Percentiles rank a stretch among this genome's conserved stretches.
Conservation (phyloP, 768 basidiomycete species). For the Gloeopeniophorella convolvens region DNA sequence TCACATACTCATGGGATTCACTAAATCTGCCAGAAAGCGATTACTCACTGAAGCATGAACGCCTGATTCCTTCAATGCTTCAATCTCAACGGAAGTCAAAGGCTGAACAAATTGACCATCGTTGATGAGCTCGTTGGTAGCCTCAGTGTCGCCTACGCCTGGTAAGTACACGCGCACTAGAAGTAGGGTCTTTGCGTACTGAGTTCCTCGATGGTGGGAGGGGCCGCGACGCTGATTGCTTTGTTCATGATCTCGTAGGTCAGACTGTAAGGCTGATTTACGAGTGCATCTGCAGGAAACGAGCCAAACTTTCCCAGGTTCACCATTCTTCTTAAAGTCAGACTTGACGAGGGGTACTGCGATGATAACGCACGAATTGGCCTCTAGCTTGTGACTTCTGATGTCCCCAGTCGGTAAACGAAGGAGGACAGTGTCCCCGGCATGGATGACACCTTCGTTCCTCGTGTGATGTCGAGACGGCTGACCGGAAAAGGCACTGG, state of each 20-base stretch:
- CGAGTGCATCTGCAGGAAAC: constrained; percentile 70
- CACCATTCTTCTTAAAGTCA: constrained; percentile 43
- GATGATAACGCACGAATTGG: constrained; percentile 19
- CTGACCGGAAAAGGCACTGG: too few relatives aligned
- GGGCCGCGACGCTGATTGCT: constrained; percentile 54
- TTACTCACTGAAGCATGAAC: constrained; percentile 61
- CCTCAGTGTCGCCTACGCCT: constrained; percentile 83
- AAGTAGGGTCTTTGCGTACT: constrained; percentile 41
- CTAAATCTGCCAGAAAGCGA: background rate
- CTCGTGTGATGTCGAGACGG: too few relatives aligned
- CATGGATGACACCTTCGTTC: constrained; percentile 40
- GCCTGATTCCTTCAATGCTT: constrained; percentile 74
- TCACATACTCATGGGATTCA: constrained; percentile 9
- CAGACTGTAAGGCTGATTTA: constrained; percentile 80
- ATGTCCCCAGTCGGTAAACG: constrained; percentile 75
- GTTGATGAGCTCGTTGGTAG: constrained; percentile 93
- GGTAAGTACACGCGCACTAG: background rate
- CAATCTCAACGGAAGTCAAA: constrained; percentile 77
- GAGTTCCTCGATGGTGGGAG: constrained; percentile 67
- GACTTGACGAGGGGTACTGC: background rate
- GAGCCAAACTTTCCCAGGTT: constrained; percentile 82
- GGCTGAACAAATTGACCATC: constrained; percentile 82
- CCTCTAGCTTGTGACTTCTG: constrained; percentile 65
- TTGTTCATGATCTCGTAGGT: constrained; percentile 81
- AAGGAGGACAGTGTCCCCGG: constrained; percentile 74